phyloP scores from a whole-genome alignment of 495 filamentous ascomycete genomes.

The Rostrohypoxylon terebratum region DNA sequence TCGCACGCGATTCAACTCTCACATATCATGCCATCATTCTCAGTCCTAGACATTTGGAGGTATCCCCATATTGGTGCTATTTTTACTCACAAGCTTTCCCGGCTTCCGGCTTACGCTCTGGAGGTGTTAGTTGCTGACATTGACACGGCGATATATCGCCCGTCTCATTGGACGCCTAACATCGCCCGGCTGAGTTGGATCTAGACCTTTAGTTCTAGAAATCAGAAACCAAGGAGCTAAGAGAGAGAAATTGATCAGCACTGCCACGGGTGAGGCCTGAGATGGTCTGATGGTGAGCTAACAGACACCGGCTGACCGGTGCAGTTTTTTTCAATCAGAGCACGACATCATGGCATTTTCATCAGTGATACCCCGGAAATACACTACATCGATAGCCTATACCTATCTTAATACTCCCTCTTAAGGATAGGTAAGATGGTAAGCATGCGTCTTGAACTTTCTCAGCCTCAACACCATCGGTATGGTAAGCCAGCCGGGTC shows the following conservation, averaged over 20 bases:
- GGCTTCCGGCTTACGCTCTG: constrained; percentile 16
- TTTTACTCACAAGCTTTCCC: constrained; percentile 11
- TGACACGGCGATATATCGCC: not conserved
- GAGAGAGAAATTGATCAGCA: constrained; percentile 14
- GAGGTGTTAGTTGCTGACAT: constrained; percentile 23
- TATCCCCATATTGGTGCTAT: constrained; percentile 24
- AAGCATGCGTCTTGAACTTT: constrained; percentile 1
- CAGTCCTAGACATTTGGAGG: not conserved
- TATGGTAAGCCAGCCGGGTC: constrained; percentile 16
- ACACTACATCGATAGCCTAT: constrained; percentile 7
- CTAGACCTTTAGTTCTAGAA: not conserved
- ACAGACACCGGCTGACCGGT: constrained; percentile 30
- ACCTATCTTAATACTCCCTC: constrained; percentile 10
- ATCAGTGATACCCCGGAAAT: not conserved
- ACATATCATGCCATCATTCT: constrained; percentile 3
- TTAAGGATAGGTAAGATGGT: constrained; percentile 14
- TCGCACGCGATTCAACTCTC: not conserved
- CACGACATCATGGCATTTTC: not conserved
- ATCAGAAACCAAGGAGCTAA: not conserved
- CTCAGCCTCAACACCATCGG: constrained; percentile 26
- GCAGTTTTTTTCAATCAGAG: constrained; percentile 12
- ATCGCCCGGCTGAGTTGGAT: not conserved
- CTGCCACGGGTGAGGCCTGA: constrained; percentile 10
- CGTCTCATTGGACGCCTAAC: constrained; percentile 17
- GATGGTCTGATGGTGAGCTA: constrained; percentile 15